Percentiles rank a stretch among this genome's conserved stretches.
Conservation (phyloP, 345 rosid species). For the Mangifera indica region DNA sequence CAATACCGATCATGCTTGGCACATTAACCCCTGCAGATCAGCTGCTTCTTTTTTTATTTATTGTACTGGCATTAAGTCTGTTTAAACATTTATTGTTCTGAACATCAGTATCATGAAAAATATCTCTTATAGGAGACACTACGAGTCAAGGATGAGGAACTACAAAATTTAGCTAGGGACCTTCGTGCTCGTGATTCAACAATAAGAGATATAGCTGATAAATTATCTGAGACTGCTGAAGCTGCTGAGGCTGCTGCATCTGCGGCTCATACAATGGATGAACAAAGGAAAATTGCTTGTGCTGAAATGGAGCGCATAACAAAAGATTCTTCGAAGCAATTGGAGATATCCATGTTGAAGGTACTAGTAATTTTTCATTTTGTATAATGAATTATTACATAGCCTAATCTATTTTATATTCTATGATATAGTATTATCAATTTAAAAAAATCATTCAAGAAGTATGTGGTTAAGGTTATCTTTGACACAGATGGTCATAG, state of each 20-base stretch:
- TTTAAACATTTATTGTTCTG: conserved; percentile 14
- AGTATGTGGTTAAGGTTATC: not conserved
- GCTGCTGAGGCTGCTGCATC: conserved; percentile 98
- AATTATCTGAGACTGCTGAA: conserved; percentile 92
- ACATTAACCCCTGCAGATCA: not conserved
- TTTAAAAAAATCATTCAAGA: not conserved
- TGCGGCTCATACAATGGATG: conserved; percentile 91
- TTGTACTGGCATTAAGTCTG: conserved; percentile 6
- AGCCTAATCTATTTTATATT: not conserved
- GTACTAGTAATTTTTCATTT: conserved; percentile 32
- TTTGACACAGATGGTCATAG: not conserved
- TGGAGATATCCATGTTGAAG: conserved; percentile 53
- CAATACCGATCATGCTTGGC: not conserved
- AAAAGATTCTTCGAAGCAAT: conserved; percentile 57
- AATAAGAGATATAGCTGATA: conserved; percentile 86
- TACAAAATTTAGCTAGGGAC: conserved; percentile 81
- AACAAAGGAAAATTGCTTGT: conserved; percentile 76
- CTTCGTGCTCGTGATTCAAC: conserved; percentile 90
- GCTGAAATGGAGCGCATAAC: conserved; percentile 71
- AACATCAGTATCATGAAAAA: conserved; percentile 14
- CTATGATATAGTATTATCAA: not conserved
- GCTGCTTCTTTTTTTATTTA: not conserved
- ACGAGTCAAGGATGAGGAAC: conserved; percentile 91
- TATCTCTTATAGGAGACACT: conserved; percentile 77
- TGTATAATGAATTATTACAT: not conserved